Evolutionary conservation across 1,139 yeast genomes (phyloP).

Genomic region (Williopsis jadinii): DNA sequence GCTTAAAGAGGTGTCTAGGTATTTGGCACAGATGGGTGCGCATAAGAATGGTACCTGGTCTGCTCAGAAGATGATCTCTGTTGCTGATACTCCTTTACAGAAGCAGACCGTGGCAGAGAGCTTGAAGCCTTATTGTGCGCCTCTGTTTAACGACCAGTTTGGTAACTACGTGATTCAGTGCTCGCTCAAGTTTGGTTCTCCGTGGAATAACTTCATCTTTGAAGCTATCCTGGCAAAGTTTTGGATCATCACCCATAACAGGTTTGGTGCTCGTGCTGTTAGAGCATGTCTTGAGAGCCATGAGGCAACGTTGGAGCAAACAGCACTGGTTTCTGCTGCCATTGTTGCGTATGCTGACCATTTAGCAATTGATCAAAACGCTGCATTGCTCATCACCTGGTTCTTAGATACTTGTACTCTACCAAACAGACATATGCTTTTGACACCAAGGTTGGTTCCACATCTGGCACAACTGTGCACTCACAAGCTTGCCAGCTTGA

Average conservation of each 20-base stretch:
- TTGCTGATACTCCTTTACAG: slow-evolving; percentile 64
- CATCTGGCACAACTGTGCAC: slow-evolving; percentile 62
- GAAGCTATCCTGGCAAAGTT: slow-evolving; percentile 78
- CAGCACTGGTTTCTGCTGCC: slow-evolving; percentile 69
- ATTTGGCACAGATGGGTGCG: slow-evolving; percentile 83
- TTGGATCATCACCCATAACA: slow-evolving; percentile 74
- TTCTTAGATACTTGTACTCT: slow-evolving; percentile 79
- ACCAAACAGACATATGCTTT: slow-evolving; percentile 45
- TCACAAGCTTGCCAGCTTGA: slow-evolving; percentile 81
- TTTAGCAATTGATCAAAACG: slow-evolving; percentile 78
- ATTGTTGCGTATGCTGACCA: slow-evolving; percentile 76
- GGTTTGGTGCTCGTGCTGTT: slow-evolving; percentile 94
- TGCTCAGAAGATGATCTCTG: slow-evolving; percentile 87
- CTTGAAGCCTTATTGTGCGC: slow-evolving; percentile 75
- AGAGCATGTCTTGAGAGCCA: slow-evolving; percentile 86
- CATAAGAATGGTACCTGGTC: slow-evolving; percentile 99
- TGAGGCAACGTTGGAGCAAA: slow-evolving; percentile 58
- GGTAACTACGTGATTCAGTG: slow-evolving; percentile 96
- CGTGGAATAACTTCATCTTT: slow-evolving; percentile 84
- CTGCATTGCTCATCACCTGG: slow-evolving; percentile 90
- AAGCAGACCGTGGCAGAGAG: slow-evolving; percentile 61
- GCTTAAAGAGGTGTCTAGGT: slow-evolving; percentile 74
- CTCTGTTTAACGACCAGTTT: slow-evolving; percentile 88
- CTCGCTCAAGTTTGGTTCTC: slow-evolving; percentile 81
- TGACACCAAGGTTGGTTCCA: slow-evolving; percentile 56